Evolutionary conservation across 345 rosid genomes (phyloP).

Genomic region (Pistacia integerrima): DNA sequence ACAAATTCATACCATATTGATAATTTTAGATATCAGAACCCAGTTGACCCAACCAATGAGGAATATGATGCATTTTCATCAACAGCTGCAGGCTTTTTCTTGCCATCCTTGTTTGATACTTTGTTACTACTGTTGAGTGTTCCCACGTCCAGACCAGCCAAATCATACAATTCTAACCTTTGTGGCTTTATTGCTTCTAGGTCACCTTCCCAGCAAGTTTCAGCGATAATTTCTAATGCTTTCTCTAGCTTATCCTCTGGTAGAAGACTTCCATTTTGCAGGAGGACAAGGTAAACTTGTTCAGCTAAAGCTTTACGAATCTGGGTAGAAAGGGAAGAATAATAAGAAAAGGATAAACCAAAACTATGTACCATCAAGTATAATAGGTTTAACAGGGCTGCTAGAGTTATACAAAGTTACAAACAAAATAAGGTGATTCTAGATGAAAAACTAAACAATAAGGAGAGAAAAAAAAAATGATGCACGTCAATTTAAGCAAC

Average conservation of each 20-base stretch:
- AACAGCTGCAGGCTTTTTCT: constrained; percentile 23
- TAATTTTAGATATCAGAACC: constrained; percentile 45
- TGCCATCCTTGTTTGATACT: constrained; percentile 22
- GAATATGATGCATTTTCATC: constrained; percentile 95
- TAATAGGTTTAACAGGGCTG: no score
- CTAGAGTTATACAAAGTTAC: no score
- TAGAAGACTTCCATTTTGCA: constrained; percentile 63
- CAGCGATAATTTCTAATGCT: constrained; percentile 60
- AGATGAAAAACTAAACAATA: neutral
- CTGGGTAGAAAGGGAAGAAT: constrained; percentile 32
- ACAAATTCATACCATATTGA: no score
- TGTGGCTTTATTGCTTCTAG: constrained; percentile 48
- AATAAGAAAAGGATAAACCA: no score
- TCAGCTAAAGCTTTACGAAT: constrained; percentile 79
- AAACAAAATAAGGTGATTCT: no score
- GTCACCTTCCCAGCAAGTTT: constrained; percentile 85
- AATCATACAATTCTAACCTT: constrained; percentile 53
- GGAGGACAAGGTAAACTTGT: constrained; percentile 70
- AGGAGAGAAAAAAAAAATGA: neutral
- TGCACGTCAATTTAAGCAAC: no score
- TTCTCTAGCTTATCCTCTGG: constrained; percentile 58
- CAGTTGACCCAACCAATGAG: constrained; percentile 78
- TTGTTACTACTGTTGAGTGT: constrained; percentile 27
- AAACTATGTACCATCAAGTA: no score
- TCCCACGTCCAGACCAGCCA: constrained; percentile 57